Evolutionary conservation across 176 grass and related monocot species (phyloP), one percentile per base, ranked within the genome.

Genomic region (Aegilops bicornis): DNA sequence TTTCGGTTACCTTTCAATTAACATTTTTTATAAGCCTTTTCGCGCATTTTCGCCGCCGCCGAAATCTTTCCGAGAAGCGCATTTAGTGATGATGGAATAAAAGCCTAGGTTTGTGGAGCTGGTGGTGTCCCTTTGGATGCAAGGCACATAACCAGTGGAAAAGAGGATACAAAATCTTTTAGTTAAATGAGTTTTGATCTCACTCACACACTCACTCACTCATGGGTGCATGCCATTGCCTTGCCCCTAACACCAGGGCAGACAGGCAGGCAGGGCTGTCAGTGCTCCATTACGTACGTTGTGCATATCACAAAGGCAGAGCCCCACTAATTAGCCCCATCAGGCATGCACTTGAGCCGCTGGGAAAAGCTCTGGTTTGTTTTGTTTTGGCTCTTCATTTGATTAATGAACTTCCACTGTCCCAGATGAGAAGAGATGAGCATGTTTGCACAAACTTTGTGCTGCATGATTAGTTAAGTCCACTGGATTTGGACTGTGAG

Each of bases 301-400:
- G 68, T 39, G 81, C 68, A 63, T 82, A 78, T 86, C 84, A 37
- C 88, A 63, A 45, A 19, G 77, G 1, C 45, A 75, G 72, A 75
- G 14, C 69, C 60, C 83, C 88, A 85, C 88, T 89, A 67, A 89
- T 89, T 81, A 81, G 60, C 69, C 77, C 69, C 83, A 89, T 84
- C 78, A 67, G 76, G 58, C 14, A 16, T 5, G 36, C 64, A 80
- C 76, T 86, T 71, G 76, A 72, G 42, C 58, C 54, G 31, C 54
- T 72, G 2, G 16, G 56, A 85, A 89, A 89, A 74, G 82, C 6
- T 62, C 32, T 15, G 8, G 11, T 27, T 79, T 78, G 45, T 33
- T 19, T 27, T 1, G 68, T 73, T 75, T 25, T 67, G 29, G 10
- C 16, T 24, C 71, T 22, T 47, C 67, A 11, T 77, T 79, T 64